A percentile compares a stretch with the other conserved stretches of the same genome.
These are phyloP conservation scores for Pseudogymnoascus destructans DNA, from an alignment of 2,329 filamentous ascomycete species.

Conservation along the genomic window DNA sequence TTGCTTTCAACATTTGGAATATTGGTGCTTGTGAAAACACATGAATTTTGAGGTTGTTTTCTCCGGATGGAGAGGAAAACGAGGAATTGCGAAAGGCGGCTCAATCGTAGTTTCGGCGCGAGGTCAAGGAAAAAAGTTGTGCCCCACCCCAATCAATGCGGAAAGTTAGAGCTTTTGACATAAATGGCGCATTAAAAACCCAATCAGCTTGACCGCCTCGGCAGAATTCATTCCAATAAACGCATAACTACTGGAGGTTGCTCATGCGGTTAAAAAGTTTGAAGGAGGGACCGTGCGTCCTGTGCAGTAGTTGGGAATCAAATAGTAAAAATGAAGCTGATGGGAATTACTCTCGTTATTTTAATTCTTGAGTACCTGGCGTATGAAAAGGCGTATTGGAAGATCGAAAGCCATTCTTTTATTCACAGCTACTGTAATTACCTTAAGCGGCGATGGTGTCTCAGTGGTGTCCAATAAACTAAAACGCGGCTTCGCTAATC, in stretches of 20 bases:
- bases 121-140: slow-evolving; percentile 9
- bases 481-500: slow-evolving; percentile 3
- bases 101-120: slow-evolving; percentile 6
- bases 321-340: neutral
- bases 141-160: slow-evolving; percentile 7
- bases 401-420: neutral
- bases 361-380: neutral
- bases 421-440: neutral
- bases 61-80: neutral
- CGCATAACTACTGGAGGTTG: neutral
- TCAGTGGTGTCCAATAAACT: neutral
- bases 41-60: neutral
- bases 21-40: slow-evolving; percentile 9
- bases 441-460: slow-evolving; percentile 1
- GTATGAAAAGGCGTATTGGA: neutral
- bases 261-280: slow-evolving; percentile 4
- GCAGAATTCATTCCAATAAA: slow-evolving; percentile 6
- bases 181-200: slow-evolving; percentile 8
- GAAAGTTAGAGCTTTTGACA: slow-evolving; percentile 6
- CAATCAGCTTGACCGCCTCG: slow-evolving; percentile 5
- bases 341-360: neutral
- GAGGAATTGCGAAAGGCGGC: slow-evolving; percentile 9
- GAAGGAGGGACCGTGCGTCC: neutral
- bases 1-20: slow-evolving; percentile 9
- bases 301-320: neutral